Base-by-base conservation (phyloP, 345 rosid genomes). In the Mercurialis annua region DNA sequence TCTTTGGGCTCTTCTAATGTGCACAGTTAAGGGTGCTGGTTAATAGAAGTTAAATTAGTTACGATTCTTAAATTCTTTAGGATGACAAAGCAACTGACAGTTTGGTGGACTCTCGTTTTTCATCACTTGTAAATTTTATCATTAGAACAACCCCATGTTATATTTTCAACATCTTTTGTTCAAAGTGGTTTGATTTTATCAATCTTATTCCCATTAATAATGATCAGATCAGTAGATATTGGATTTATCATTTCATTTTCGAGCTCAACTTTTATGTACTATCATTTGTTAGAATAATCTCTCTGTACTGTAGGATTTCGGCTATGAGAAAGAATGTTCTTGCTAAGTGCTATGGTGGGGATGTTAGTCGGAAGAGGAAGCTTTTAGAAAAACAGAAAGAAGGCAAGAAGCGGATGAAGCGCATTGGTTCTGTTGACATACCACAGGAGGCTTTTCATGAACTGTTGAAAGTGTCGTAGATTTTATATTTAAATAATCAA, bases 251-350 rank as follows among this genome's bases (percentile, higher is more conserved):
- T 50, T 51, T 27, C n/a, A 4, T 15, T 15, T 47, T 47, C 18
- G 51, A 47, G 51, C 51, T 14, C 18, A 47, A 47, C 15, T 20
- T 24, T 0, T 26, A 18, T 58, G 21, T 30, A 16, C 7, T 34
- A 38, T 60, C 49, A 3, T 38, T 17, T 26, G 44, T 54, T n/a
- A n/a, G n/a, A n/a, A n/a, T n/a, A n/a, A n/a, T 23, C 46, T 1
- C 54, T n/a, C 58, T 76, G 67, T 30, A 36, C 65, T 65, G 10
- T 67, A 88, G 94, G 71, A 58, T 91, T 67, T 89, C 97, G 4
- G 96, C 99, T n/a, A 84, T 91, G 95, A 81, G 99, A 67, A 94
- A 94, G 83, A 94, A 91, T 61, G 99, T 94, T 42, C 92, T 94
- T 64, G 99, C 97, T 27, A 91, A 94, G 82, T 90, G 99, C 71